phyloP scores from a whole-genome alignment of 164 flowering plant species.

The Aristolochia fimbriata region DNA sequence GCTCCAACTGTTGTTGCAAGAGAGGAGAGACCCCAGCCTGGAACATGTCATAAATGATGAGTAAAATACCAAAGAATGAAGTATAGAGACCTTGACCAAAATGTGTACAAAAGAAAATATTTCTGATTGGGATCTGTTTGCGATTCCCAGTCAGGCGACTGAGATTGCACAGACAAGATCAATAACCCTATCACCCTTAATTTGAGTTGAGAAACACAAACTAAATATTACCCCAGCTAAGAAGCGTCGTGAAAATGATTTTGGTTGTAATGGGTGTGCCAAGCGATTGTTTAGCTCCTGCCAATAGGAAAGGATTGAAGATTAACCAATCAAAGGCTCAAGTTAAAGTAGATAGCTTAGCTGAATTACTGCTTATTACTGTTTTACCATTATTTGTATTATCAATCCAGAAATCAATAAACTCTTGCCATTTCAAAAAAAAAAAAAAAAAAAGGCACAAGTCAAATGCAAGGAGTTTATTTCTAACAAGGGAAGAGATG shows the following conservation, averaged over 20 bases:
- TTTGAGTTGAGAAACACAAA: background rate
- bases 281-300: slow-evolving; percentile 68
- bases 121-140: too few species aligned
- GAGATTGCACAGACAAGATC: background rate
- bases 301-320: slow-evolving; percentile 8
- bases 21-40: slow-evolving; percentile 85
- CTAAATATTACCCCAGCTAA: slow-evolving; percentile 62
- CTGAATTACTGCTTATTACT: too few species aligned
- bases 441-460: background rate
- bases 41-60: background rate
- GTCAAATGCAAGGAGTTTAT: background rate
- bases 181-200: too few species aligned
- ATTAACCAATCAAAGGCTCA: too few species aligned
- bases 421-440: too few species aligned
- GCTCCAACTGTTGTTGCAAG: slow-evolving; percentile 73
- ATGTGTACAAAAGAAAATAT: background rate
- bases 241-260: slow-evolving; percentile 68
- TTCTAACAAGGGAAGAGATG: too few species aligned
- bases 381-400: too few species aligned
- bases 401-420: too few species aligned
- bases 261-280: slow-evolving; percentile 77
- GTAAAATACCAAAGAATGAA: background rate
- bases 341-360: too few species aligned
- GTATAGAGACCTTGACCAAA: background rate
- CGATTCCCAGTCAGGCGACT: too few species aligned